These are phyloP conservation scores for Russula foetens DNA, from an alignment of 768 basidiomycete species.

Conservation along the genomic window DNA sequence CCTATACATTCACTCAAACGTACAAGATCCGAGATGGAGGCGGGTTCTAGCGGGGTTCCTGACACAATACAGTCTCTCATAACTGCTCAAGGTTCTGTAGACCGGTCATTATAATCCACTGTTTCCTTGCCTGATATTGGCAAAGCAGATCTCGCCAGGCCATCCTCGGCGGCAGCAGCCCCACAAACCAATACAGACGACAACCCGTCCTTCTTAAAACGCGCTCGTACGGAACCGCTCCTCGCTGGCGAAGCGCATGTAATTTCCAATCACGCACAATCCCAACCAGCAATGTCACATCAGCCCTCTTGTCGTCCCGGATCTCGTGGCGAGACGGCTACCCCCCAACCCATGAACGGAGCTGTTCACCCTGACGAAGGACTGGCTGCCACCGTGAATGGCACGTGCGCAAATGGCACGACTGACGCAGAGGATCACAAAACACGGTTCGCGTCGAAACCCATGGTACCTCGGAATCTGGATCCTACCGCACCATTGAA, in stretches of 20 bases:
- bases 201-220: slow-evolving; percentile 64
- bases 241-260: slow-evolving; percentile 9
- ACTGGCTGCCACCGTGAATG: slow-evolving; percentile 34
- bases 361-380: slow-evolving; percentile 27
- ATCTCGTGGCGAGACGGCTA: slow-evolving; percentile 24
- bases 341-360: slow-evolving; percentile 16
- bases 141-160: slow-evolving; percentile 40
- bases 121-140: slow-evolving; percentile 38
- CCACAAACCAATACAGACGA: slow-evolving; percentile 45
- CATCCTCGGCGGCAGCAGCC: slow-evolving; percentile 39
- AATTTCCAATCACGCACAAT: background rate
- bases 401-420: slow-evolving; percentile 32
- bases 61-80: slow-evolving; percentile 18
- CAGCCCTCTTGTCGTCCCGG: slow-evolving; percentile 22
- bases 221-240: slow-evolving; percentile 48
- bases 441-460: slow-evolving; percentile 62
- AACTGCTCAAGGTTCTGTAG: slow-evolving; percentile 15
- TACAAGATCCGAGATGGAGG: slow-evolving; percentile 61
- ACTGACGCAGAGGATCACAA: slow-evolving; percentile 38
- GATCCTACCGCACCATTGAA: slow-evolving; percentile 44
- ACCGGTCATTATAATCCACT: slow-evolving; percentile 22
- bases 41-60: slow-evolving; percentile 28
- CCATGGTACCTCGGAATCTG: slow-evolving; percentile 41
- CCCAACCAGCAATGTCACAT: slow-evolving; percentile 25
- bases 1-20: slow-evolving; percentile 43